Evolutionary conservation across 1,284 basidiomycete genomes (phyloP), one percentile per base, ranked within the genome.

Genomic region (Leccinum huronense): DNA sequence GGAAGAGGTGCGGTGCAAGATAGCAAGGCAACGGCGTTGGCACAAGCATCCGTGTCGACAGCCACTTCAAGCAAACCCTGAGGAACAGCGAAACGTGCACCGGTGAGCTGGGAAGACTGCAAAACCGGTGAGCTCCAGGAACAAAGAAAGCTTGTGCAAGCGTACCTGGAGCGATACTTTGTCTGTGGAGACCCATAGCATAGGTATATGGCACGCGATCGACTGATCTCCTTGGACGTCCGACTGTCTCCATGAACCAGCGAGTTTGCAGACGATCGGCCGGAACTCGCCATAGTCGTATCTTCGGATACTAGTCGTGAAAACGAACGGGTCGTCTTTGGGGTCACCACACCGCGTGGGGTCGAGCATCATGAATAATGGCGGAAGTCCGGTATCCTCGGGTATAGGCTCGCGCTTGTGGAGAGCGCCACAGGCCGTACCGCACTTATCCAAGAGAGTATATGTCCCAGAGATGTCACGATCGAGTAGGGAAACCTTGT

Each of bases 351-450:
- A 93, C 1, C 94, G 84, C 51, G 90, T 87, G 8, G 95, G 93
- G 72, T 97, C 93, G 54, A 95, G 81, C 73, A 96, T 84, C 79
- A 97, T 81, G 80, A 89, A 97, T 9, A 97, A 72, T 0, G 87
- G 84, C 0, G 91, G 86, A 30, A 87, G 76, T 5, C 75, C 72
- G 0, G 63, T 69, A 23, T 88, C 85, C 11, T 79, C 79, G 0
- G 75, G 67, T 4, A 77, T 76, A 23, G 76, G 59, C 38, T 80
- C 74, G 66, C 86, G 89, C 75, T 86, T 87, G 77, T 97, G 94
- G 45, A 98, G 80, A n/a, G 92, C 91, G 31, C 84, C 84, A 73
- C 92, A 94, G 1, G 96, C 94, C 0, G 94, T 95, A 2, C 95
- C 95, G 66, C 95, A 98, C 73, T 89, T 89, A 66, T 93, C 88